A percentile compares a stretch with the other conserved stretches of the same genome.
Evolutionary conservation across 2,329 filamentous ascomycete genomes (phyloP).

Genomic region (Ascosphaera aggregata): DNA sequence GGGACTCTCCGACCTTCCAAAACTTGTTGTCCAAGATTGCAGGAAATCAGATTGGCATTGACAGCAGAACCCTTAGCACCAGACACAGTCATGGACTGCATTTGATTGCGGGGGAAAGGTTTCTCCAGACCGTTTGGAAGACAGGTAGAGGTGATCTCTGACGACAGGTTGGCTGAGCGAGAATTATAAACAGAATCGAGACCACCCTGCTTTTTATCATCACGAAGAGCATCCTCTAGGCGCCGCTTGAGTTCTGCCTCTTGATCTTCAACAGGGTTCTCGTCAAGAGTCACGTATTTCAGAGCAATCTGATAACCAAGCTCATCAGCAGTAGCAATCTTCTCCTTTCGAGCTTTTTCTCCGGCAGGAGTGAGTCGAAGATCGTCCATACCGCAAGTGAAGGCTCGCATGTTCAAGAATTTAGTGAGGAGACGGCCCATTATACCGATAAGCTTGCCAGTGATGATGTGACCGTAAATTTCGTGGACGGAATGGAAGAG

Average conservation of each 20-base stretch:
- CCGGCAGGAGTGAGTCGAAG: slow-evolving; percentile 62
- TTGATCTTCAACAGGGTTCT: slow-evolving; percentile 35
- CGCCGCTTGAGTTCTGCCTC: slow-evolving; percentile 52
- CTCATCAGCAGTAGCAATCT: slow-evolving; percentile 39
- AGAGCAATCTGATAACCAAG: slow-evolving; percentile 62
- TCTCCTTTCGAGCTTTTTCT: slow-evolving; percentile 44
- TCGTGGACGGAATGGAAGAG: slow-evolving; percentile 86
- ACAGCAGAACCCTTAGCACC: slow-evolving; percentile 84
- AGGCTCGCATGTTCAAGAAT: slow-evolving; percentile 78
- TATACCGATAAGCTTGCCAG: slow-evolving; percentile 71
- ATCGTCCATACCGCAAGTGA: slow-evolving; percentile 95
- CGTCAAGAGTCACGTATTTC: slow-evolving; percentile 65
- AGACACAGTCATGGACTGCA: slow-evolving; percentile 96
- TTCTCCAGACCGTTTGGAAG: slow-evolving; percentile 69
- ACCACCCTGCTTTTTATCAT: slow-evolving; percentile 73
- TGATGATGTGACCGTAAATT: slow-evolving; percentile 66
- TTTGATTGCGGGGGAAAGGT: slow-evolving; percentile 87
- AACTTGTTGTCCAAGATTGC: slow-evolving; percentile 91
- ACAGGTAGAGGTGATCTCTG: slow-evolving; percentile 52
- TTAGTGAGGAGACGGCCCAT: slow-evolving; percentile 75
- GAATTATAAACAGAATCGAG: slow-evolving; percentile 75
- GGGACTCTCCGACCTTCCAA: slow-evolving; percentile 87
- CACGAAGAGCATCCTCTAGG: slow-evolving; percentile 71
- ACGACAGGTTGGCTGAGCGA: slow-evolving; percentile 45
- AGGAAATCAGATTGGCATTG: slow-evolving; percentile 94